phyloP scores from a whole-genome alignment of 495 filamentous ascomycete genomes.

The Aspergillus ostianus region DNA sequence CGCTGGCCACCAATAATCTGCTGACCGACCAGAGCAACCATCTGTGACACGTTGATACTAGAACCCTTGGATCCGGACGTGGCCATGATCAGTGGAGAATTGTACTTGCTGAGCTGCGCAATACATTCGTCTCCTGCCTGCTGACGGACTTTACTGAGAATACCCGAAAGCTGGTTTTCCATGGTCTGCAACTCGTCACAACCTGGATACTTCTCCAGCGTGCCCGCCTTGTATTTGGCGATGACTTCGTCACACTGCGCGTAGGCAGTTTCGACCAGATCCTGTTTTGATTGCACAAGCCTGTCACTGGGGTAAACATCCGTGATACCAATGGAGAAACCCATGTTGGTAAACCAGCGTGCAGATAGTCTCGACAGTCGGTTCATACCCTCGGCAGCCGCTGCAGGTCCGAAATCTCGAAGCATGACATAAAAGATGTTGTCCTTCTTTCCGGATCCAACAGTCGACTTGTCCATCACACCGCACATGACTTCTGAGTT shows the following conservation, averaged over 20 bases:
- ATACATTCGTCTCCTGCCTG: constrained; percentile 91
- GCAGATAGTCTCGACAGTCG: constrained; percentile 87
- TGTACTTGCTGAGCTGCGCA: constrained; percentile 81
- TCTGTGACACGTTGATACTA: constrained; percentile 97
- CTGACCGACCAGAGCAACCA: constrained; percentile 96
- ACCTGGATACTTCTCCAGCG: constrained; percentile 77
- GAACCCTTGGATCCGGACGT: constrained; percentile 95
- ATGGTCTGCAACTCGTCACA: constrained; percentile 89
- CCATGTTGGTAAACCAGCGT: constrained; percentile 81
- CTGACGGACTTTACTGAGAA: constrained; percentile 85
- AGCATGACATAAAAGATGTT: constrained; percentile 96
- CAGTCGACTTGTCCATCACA: constrained; percentile 94
- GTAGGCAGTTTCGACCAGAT: constrained; percentile 77
- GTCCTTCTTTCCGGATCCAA: constrained; percentile 96
- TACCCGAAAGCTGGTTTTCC: constrained; percentile 86
- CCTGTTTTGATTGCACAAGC: constrained; percentile 67
- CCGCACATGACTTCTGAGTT: constrained; percentile 99
- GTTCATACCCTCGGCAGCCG: constrained; percentile 91
- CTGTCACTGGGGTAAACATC: constrained; percentile 80
- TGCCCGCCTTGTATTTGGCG: constrained; percentile 69
- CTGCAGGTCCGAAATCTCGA: constrained; percentile 86
- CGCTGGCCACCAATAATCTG: constrained; percentile 94
- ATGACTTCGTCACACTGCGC: constrained; percentile 82
- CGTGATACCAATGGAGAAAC: constrained; percentile 93
- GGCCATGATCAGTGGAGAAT: constrained; percentile 94